These are phyloP conservation scores for Areca catechu DNA, from an alignment of 176 grass and related monocot genomes.

Conservation along the genomic window DNA sequence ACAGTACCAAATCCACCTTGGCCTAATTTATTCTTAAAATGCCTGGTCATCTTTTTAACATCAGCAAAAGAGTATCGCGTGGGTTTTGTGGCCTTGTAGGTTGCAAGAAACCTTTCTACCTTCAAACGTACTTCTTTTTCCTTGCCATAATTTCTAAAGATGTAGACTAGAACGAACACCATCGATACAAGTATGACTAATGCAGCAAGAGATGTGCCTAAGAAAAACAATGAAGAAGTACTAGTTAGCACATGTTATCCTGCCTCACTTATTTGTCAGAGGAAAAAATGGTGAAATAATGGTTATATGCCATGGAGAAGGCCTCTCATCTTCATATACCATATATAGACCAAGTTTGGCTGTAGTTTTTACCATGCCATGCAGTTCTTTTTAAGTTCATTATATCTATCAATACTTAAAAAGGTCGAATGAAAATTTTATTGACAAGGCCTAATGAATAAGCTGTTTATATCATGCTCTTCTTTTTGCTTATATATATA, in stretches of 20 bases:
- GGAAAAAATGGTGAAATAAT: too few relatives aligned
- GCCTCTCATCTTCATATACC: too few relatives aligned
- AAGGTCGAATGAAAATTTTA: too few relatives aligned
- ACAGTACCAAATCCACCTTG: constrained; percentile 3
- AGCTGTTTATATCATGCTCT: too few relatives aligned
- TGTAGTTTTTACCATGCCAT: too few relatives aligned
- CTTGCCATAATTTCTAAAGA: neutral
- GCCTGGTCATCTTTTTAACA: constrained; percentile 1
- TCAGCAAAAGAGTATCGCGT: constrained; percentile 2
- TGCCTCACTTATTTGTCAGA: too few relatives aligned
- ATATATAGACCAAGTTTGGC: too few relatives aligned
- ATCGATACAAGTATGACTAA: constrained; percentile 2
- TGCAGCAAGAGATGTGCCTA: constrained; percentile 5
- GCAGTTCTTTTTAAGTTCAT: too few relatives aligned
- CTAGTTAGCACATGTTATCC: neutral
- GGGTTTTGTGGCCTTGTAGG: neutral
- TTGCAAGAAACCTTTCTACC: neutral
- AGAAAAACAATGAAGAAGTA: constrained; percentile 2
- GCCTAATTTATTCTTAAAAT: constrained; percentile 2
- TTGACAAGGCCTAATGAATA: too few relatives aligned
- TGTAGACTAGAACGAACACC: neutral
- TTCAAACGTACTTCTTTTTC: constrained; percentile 2
- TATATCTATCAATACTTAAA: too few relatives aligned
- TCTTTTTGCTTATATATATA: too few relatives aligned
- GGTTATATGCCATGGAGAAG: too few relatives aligned